Evolutionary conservation across 495 filamentous ascomycete genomes (phyloP), one percentile per base, ranked within the genome.

Genomic region (Lasiosphaeris hirsuta): DNA sequence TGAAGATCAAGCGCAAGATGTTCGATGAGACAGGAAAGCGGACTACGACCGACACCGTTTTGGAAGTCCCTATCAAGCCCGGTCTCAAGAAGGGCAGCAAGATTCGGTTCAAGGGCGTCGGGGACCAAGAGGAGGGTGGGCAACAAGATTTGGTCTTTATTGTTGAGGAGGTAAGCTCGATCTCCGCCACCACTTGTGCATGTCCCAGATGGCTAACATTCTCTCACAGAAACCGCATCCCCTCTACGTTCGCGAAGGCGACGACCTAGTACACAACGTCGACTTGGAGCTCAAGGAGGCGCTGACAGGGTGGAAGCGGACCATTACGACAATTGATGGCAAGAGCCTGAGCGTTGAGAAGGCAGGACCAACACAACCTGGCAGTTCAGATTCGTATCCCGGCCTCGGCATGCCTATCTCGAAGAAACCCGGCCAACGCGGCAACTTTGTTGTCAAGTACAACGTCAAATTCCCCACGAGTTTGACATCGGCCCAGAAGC

Each of bases 51-150:
- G 95, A 98, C 57, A 88, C 91, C 57, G 89, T 96, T 8, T 71
- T 98, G 15, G 91, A 96, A 68, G 93, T 97, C 56, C 86, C 87
- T 51, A 95, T 97, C 72, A 96, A 97, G 75, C 88, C 90, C 34
- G 94, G 94, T 44, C 80, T 96, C 70, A 95, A 96, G 72, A 89
- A 92, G 56, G 94, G 94, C 18, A 94, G 90, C 58, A 98, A 97
- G 81, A 95, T 98, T 63, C 96, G 96, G 75, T 98, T 95, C 67
- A 88, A 89, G 72, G 90, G 92, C 33, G 90, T 97, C 34, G 94
- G 95, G 1, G 95, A 97, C 71, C 92, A 97, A 68, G 92, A 96
- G 60, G 94, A 97, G 68, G 94, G 95, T 33, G 92, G 92, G n/a
- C 88, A 90, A 54, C 95, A 98, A 72, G 95, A 98, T 74, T 71